Conservation (phyloP, 495 filamentous ascomycete genomes). For the Filosporella fistucella region DNA sequence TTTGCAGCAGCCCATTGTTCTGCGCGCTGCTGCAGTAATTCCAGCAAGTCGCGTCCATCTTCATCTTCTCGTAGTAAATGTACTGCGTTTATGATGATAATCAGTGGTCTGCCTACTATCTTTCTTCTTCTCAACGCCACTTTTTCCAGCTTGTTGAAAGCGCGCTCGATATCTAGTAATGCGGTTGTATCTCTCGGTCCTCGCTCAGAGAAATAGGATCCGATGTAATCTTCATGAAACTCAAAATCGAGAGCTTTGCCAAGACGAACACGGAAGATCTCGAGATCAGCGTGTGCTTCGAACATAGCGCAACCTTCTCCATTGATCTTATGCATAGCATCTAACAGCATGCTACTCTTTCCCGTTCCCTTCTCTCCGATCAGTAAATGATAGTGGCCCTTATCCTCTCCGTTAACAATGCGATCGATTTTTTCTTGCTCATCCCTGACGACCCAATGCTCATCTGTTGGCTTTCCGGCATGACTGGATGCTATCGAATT, state of each 20-base stretch:
- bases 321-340: conserved; percentile 86
- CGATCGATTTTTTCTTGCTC: conserved; percentile 76
- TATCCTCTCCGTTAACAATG: conserved; percentile 64
- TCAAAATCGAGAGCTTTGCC: conserved; percentile 95
- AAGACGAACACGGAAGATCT: conserved; percentile 88
- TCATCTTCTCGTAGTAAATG: conserved; percentile 90
- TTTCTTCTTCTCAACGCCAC: conserved; percentile 70
- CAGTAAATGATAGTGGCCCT: conserved; percentile 87
- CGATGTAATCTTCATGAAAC: conserved; percentile 87
- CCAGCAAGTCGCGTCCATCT: conserved; percentile 83
- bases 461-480: too few relatives aligned
- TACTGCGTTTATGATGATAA: conserved; percentile 87
- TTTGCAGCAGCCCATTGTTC: conserved; percentile 93
- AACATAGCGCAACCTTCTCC: conserved; percentile 88
- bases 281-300: conserved; percentile 90
- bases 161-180: conserved; percentile 88
- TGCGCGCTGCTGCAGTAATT: conserved; percentile 91
- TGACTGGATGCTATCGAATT: conserved; percentile 13
- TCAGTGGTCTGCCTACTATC: conserved; percentile 58
- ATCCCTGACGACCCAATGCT: conserved; percentile 76
- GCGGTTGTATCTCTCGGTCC: conserved; percentile 90
- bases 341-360: conserved; percentile 91
- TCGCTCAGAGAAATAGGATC: conserved; percentile 87
- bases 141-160: conserved; percentile 97
- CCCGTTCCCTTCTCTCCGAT: conserved; percentile 96